Evolutionary conservation across 164 flowering plant species (phyloP), one percentile per base, ranked within the genome.

Genomic region (Hamamelis virginiana): DNA sequence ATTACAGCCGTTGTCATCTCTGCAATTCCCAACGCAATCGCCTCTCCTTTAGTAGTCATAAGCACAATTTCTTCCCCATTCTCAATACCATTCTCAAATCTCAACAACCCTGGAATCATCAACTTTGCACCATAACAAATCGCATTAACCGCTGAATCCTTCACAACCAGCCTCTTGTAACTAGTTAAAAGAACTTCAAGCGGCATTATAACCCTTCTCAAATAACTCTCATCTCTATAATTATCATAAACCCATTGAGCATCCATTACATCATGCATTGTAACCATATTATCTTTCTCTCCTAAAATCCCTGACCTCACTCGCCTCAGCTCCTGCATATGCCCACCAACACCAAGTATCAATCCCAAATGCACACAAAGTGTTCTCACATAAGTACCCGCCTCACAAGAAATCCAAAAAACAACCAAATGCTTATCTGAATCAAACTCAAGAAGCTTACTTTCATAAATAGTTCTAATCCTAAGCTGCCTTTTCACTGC

Each of bases 1-100:
- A 90, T 90, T 14, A 90, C 95, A 0, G 95, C 87, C 0, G 95
- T 90, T 0, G 95, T 90, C 95, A 90, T 90, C 78, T 90, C 89
- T 0, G 95, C 89, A 47, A 90, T 86, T 18, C 92, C 95, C 76
- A 90, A 57, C 0, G 95, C 92, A 81, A 90, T 77, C 0, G 95
- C 95, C 70, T 90, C 95, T 16, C 92, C 95, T 63, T 90, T 90
- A 0, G 92, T 90, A 1, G 92, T 89, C 94, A 89, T 89, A 62
- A 89, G 65, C 12, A 89, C 94, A 56, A 89, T 86, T 65, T 89
- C 94, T 72, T 87, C 90, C 14, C 90, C 91, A 71, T 65, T 78
- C 64, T 87, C 94, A 67, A 89, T 86, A 26, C 83, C 91, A 73
- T 87, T 89, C 74, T 89, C 94, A 71, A 87, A 89, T 78, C 94